Base-by-base conservation (phyloP, 2,329 filamentous ascomycete species). In the Fusarium continuum region DNA sequence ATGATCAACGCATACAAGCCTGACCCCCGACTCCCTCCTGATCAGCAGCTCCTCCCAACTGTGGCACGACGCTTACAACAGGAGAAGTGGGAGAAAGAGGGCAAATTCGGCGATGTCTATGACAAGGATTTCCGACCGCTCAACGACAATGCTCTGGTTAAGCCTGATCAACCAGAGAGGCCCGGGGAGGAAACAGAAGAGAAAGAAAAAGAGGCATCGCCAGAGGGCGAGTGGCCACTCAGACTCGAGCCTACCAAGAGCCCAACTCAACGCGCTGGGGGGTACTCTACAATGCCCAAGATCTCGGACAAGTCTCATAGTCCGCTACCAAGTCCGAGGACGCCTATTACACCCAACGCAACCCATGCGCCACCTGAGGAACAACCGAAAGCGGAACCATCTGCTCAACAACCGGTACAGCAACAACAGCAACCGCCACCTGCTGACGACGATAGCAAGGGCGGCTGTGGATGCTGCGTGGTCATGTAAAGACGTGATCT, bases 11-110 rank as follows among this genome's bases (percentile, higher is more conserved):
- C 96, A 77, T 99, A 97, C 77, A 96, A 96, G 72, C 95, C 95
- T 1, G 95, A 99, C 73, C 95, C 95, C 25, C 89, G 93, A 59
- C 82, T 99, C 28, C 95, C 95, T 6, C 95, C 93, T 0, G 95
- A 99, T 61, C 91, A 99, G 76, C 95, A 99, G 74, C 88, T 99
- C 48, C 86, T 99, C 10, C 95, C 95, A 1, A 98, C 95, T 0
- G 93, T 98, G 62, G 95, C 95, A 11, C 92, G 90, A 71, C 86
- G 92, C 52, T 84, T 98, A 76, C 91, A 95, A 75, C 94, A 97
- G 78, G 93, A 97, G 76, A 91, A 94, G 75, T 97, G 93, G 93
- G 93, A 96, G 77, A 91, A 88, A 69, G 92, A 97, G 75, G 93
- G 93, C 63, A 92, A 91, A 65, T 91, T 92, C 63, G 92, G 92